Evolutionary conservation across 129 eudicot genomes (phyloP).

Genomic region (Helichrysum umbraculigerum): DNA sequence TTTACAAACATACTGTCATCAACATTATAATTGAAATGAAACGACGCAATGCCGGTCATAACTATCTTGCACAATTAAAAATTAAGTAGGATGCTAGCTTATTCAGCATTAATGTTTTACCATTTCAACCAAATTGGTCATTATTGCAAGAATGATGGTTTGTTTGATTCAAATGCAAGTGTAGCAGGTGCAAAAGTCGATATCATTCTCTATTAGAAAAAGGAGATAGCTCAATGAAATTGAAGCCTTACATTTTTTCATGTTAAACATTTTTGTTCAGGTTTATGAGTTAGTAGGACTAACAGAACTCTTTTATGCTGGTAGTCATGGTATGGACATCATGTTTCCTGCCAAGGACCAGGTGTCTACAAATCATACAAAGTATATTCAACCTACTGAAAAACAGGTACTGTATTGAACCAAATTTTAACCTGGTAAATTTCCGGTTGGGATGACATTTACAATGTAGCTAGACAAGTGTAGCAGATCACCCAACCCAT

Average conservation of each 20-base stretch:
- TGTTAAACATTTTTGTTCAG: constrained; percentile 37
- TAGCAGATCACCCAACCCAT: not conserved
- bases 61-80: not conserved
- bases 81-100: too few relatives aligned
- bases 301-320: constrained; percentile 78
- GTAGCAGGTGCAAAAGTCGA: not conserved
- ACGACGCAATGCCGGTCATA: not conserved
- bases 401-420: constrained; percentile 41
- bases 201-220: not conserved
- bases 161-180: not conserved
- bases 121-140: too few relatives aligned
- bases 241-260: constrained; percentile 3
- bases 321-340: constrained; percentile 94
- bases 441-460: not conserved
- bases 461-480: not conserved
- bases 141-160: not conserved
- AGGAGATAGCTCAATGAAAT: not conserved
- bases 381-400: constrained; percentile 47
- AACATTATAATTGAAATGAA: not conserved
- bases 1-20: not conserved
- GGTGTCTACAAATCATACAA: constrained; percentile 26
- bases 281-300: constrained; percentile 84
- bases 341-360: constrained; percentile 52
- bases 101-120: too few relatives aligned
- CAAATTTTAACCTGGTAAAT: not conserved